Conservation (phyloP, 1,284 basidiomycete species). For the Rhodotorula sp. region DNA sequence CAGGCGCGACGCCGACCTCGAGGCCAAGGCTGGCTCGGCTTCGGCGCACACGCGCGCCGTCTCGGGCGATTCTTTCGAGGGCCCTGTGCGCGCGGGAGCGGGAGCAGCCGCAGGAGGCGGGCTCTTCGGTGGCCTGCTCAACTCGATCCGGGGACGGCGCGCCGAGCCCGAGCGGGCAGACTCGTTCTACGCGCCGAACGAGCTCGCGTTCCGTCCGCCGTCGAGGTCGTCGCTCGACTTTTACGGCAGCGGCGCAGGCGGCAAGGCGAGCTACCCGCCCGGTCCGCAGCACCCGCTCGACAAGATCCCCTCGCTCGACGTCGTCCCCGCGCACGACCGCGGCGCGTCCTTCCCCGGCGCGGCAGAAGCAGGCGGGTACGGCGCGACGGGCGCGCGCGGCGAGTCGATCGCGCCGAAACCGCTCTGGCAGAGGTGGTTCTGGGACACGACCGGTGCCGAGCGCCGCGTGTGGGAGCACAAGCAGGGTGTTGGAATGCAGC, state of each 20-base stretch:
- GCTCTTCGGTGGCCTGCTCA: background rate
- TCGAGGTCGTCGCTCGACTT: constrained; percentile 5
- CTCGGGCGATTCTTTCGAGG: background rate
- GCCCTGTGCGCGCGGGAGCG: background rate
- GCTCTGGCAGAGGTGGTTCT: constrained; percentile 37
- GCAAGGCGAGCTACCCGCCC: constrained; percentile 5
- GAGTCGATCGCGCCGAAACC: constrained; percentile 18
- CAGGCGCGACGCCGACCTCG: constrained; percentile 15
- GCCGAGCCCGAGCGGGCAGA: background rate
- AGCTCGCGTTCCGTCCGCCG: constrained; percentile 28
- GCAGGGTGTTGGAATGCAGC: constrained; percentile 78
- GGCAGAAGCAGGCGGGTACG: background rate
- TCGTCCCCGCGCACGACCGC: constrained; percentile 20
- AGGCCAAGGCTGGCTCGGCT: constrained; percentile 3
- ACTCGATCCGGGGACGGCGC: background rate
- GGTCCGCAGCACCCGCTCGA: background rate
- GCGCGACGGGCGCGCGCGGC: constrained; percentile 7
- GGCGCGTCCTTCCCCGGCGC: background rate
- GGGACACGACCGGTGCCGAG: constrained; percentile 45
- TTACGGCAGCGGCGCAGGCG: background rate
- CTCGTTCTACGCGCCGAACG: constrained; percentile 30
- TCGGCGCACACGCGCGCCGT: background rate
- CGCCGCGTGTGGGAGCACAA: constrained; percentile 54
- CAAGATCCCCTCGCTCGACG: constrained; percentile 31
- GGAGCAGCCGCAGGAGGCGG: background rate